These are phyloP conservation scores for Lipomyces oligophaga DNA, from an alignment of 805 yeast genomes.

Conservation along the genomic window DNA sequence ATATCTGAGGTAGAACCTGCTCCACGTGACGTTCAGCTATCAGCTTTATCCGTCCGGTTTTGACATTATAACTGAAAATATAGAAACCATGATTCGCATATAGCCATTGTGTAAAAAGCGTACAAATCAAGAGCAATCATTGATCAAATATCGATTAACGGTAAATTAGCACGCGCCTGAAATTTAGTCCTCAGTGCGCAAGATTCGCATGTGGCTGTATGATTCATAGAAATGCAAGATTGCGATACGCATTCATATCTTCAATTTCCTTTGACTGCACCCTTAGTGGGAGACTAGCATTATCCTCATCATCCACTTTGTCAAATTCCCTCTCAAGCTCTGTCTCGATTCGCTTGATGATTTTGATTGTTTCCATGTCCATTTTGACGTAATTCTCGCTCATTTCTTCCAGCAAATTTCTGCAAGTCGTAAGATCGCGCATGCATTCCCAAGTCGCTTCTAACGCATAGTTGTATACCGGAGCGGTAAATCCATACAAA, in stretches of 20 bases:
- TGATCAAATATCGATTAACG: too few species aligned
- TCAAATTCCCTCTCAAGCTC: neutral
- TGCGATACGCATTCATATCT: conserved; percentile 11
- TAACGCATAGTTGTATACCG: conserved; percentile 41
- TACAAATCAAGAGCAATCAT: too few species aligned
- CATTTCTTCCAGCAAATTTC: conserved; percentile 41
- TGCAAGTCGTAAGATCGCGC: conserved; percentile 40
- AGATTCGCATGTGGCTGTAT: neutral
- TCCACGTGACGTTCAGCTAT: too few species aligned
- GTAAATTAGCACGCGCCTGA: too few species aligned
- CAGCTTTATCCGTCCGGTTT: too few species aligned
- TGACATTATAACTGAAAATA: too few species aligned
- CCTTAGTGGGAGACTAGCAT: too few species aligned
- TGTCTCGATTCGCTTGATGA: conserved; percentile 30
- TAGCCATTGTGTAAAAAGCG: too few species aligned
- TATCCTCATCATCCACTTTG: conserved; percentile 3
- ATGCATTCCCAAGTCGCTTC: conserved; percentile 41
- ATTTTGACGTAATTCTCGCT: conserved; percentile 43
- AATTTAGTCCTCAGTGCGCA: neutral
- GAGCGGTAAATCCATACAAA: conserved; percentile 40
- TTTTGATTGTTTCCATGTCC: conserved; percentile 36
- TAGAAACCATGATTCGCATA: too few species aligned
- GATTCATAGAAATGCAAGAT: conserved; percentile 9
- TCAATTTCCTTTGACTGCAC: conserved; percentile 13
- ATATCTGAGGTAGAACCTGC: too few species aligned